Base-by-base conservation (phyloP, 2,329 filamentous ascomycete species). In the Sporothrix dimorphospora region DNA sequence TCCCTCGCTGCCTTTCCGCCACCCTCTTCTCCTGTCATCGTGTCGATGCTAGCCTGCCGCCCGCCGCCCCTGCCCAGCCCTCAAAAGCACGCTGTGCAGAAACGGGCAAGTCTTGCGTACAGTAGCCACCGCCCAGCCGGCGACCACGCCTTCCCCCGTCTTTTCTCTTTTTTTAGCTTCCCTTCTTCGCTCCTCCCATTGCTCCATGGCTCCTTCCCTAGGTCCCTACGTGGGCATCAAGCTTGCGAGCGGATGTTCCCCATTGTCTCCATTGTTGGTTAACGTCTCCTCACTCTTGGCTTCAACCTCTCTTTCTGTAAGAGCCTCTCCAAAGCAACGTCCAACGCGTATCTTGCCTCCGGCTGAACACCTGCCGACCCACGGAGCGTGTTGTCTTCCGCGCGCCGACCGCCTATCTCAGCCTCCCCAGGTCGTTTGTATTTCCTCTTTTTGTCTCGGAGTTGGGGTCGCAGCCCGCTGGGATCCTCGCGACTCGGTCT, bases 101-200 rank as follows among this genome's bases (percentile, higher is more conserved):
- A 70, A 63, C 55, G 27, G 68, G 55, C 19, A 70, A 70, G 51
- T 70, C 68, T 70, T 70, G 40, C 68, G 68, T 61, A 4, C 24
- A 49, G 63, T 19, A 65, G 59, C 59, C 38, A 65, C 57, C 40
- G 63, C 42, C 63, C 42, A 66, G 63, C 42, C 65, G 65, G 65
- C 65, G 45, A 5, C 63, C 42, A 16, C 16, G 42, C 63, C 63
- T 67, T 38, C 45, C 63, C 63, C 45, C 27, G 24, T 47, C 42
- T 21, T 34, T 42, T 49, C 38, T 21, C 5, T n/a, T 38, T 42
- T 12, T 24, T 63, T 24, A 34, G 34, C 24, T 63, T 34, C 38
- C 21, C 21, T 19, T 19, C 30, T 3, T 59, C 30, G 55, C 7
- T 61, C 51, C 21, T 11, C 30, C 12, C 57, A 16, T 47, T 11